Evolutionary conservation across 495 filamentous ascomycete species (phyloP), one percentile per base, ranked within the genome.

Genomic region (Saxophila tyrrhenica): DNA sequence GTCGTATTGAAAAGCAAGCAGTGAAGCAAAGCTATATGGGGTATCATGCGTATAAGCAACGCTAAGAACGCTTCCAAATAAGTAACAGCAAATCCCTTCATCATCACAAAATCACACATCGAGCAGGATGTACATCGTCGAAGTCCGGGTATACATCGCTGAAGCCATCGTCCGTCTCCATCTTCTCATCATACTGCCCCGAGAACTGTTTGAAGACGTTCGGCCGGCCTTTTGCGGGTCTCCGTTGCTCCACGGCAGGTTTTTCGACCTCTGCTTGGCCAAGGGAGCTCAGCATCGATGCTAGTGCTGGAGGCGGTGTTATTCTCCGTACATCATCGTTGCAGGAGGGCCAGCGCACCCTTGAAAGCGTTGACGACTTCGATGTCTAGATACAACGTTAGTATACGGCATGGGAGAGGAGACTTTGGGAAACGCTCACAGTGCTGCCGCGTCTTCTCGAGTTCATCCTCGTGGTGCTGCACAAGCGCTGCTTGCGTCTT

Each of bases 401-500:
- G 32, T n/a, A 20, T 3, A 9, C 24, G 13, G 10, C 13, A 8
- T 21, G 32, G 16, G 9, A 20, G 22, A 2, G 16, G 41, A 8
- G 21, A 29, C 5, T 16, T 1, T 3, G 11, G 17, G 22, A 8
- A 13, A 25, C 0, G 55, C 62, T 10, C 54, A 63, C 62, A 65
- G 41, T 65, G 62, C 16, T 44, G 25, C 11, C 62, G 47, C 43
- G 58, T 65, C 32, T 55, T 8, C 45, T 62, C 62, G 38, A 65
- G 55, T 39, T 55, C 50, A 11, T 50, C 38, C 44, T 65, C 62
- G 17, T 55, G 41, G 39, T 58, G 54, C 43, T 59, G 52, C 16
- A 65, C 60, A 20, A 53, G 48, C 1, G 53, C 39, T 47, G 50
- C 58, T 24, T 59, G 62, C n/a, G 62, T 65, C 39, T 58, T 60